Evolutionary conservation across 2,329 filamentous ascomycete species (phyloP), one percentile per base, ranked within the genome.

Genomic region (Penicillium thymicola): DNA sequence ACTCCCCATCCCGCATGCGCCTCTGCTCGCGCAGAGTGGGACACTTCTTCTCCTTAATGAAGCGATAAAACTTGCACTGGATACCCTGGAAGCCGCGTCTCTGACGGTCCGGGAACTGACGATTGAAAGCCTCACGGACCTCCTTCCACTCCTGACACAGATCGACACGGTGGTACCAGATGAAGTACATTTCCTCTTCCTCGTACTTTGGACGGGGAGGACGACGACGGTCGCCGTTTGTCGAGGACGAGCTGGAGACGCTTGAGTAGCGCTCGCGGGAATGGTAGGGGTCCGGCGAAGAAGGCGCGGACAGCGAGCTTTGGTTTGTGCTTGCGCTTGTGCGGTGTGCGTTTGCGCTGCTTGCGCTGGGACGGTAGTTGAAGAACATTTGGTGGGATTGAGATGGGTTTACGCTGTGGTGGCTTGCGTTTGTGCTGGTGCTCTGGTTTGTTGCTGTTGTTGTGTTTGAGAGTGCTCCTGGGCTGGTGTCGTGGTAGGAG

Each of bases 21-120:
- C 72, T 63, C 61, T 79, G 76, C 57, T 76, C 72, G 32, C 78
- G 70, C 16, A 79, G 64, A 7, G 76, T 78, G 1, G 75, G 75
- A 58, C 77, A 75, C 44, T 72, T 74, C 60, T 78, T 74, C 53
- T 75, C 72, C 56, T 74, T 74, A 54, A 79, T 76, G 54, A 78
- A 74, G n/a, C 78, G 75, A 63, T 80, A 80, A 62, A 78, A 79
- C 59, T 78, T 78, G 71, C 78, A 80, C 64, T 80, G 77, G 21
- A 80, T 76, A 0, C 78, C 78, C 58, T 76, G 72, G 63, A 77
- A 77, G 5, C 72, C 72, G 14, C 72, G 67, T 23, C 73, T 67
- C 60, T 74, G 73, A 16, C 73, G 71, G 13, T 63, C 65, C 18
- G 75, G 73, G 52, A 79, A 80, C 55, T 78, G 75, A 0, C 62